These are phyloP conservation scores for Cryptosporidium felis DNA, from an alignment of 169 alveolate genomes.

Conservation along the genomic window DNA sequence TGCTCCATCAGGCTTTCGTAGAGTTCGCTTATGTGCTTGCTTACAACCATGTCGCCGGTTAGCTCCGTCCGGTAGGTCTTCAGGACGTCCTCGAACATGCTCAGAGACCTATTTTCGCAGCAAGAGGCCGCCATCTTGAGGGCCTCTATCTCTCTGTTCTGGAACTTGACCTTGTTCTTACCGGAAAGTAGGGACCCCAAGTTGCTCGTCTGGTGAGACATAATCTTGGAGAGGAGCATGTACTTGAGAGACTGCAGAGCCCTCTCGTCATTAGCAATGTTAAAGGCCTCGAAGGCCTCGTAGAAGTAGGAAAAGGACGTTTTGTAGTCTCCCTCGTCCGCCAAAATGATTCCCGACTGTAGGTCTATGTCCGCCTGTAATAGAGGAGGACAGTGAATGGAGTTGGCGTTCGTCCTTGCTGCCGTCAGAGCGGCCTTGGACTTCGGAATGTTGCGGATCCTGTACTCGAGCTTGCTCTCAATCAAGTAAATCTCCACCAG, in stretches of 20 bases:
- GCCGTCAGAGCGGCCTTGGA: constrained; percentile 94
- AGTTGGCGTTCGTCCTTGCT: constrained; percentile 91
- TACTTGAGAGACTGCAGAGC: constrained; percentile 87
- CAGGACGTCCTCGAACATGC: constrained; percentile 86
- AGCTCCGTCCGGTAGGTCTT: constrained; percentile 81
- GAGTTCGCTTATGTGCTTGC: constrained; percentile 84
- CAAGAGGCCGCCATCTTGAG: constrained; percentile 87
- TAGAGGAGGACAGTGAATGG: constrained; percentile 93
- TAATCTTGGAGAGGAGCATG: constrained; percentile 91
- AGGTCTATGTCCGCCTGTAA: constrained; percentile 95
- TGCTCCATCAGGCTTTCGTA: constrained; percentile 88
- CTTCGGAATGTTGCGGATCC: constrained; percentile 89
- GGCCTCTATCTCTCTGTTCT: constrained; percentile 88
- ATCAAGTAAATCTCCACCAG: constrained; percentile 90
- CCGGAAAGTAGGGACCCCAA: constrained; percentile 80
- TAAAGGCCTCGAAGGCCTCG: constrained; percentile 94
- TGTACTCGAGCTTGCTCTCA: constrained; percentile 90
- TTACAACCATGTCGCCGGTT: constrained; percentile 84
- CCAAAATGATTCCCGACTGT: constrained; percentile 84
- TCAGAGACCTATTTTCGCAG: constrained; percentile 86
- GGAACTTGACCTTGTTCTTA: constrained; percentile 84
- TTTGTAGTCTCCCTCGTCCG: constrained; percentile 86
- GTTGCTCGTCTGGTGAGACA: constrained; percentile 85
- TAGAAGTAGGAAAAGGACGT: constrained; percentile 95
- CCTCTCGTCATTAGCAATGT: constrained; percentile 83